Evolutionary conservation across 176 grass and related monocot genomes (phyloP), one percentile per base, ranked within the genome.

Genomic region (Paspalum notatum): DNA sequence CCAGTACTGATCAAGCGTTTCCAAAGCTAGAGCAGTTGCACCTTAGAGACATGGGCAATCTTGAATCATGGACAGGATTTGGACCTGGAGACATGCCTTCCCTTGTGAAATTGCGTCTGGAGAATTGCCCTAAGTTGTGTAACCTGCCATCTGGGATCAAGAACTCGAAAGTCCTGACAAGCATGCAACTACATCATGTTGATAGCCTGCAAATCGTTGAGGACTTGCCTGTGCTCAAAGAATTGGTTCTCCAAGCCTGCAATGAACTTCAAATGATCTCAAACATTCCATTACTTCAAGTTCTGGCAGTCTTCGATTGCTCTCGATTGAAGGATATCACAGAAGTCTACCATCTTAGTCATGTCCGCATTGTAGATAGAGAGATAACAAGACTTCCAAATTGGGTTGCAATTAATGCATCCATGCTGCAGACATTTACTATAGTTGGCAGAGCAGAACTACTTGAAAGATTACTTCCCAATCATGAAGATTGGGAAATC

Each of bases 21-120:
- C 87, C 66, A 59, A 89, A 67, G 50, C 78, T 91, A 54, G 64
- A 89, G 61, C 72, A 48, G 37, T 79, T 91, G 80, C 46, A 85
- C 63, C 61, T 93, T 37, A 73, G 81, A 90, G 77, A 93, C 54
- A 89, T 94, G 83, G 15, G 47, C 10, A 87, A 80, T 59, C 82
- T 88, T 43, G 44, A 84, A 85, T 81, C 63, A 16, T 93, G 91
- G 91, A 69, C 4, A 60, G 77, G 82, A 39, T 87, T 87, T 63
- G 12, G 41, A 72, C 22, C 65, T 59, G 49, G 46, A 74, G 80
- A 86, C 18, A 75, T 93, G 49, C 80, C 76, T 59, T 87, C 76
- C 9, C 82, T 93, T 72, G 21, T 84, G 59, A 82, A 89, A 75
- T 77, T 93, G 39, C 72, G 71, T 73, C 80, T 93, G 24, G 81